phyloP scores from a whole-genome alignment of 257 asterid genomes.

The Parsonsia alboflavescens region DNA sequence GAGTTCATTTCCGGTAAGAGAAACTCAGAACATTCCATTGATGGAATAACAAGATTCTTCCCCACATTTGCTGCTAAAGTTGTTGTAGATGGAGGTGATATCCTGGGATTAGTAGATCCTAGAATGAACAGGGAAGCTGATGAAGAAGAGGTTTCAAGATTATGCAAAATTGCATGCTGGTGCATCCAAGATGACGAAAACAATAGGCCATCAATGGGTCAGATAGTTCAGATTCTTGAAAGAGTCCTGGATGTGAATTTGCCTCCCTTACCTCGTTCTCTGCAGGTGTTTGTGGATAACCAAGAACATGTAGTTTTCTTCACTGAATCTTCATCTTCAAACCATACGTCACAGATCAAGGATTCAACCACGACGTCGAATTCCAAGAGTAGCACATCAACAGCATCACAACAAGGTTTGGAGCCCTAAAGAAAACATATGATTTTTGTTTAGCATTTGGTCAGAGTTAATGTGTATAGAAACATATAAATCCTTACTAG shows the following conservation, averaged over 20 bases:
- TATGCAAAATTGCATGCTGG: slow-evolving; percentile 47
- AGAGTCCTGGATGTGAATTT: slow-evolving; percentile 39
- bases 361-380: slow-evolving; percentile 34
- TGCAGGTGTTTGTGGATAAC: slow-evolving; percentile 37
- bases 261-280: slow-evolving; percentile 47
- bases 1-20: slow-evolving; percentile 45
- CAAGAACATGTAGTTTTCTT: slow-evolving; percentile 56
- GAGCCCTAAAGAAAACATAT: not conserved
- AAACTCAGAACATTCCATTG: slow-evolving; percentile 29
- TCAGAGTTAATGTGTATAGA: not conserved
- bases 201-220: slow-evolving; percentile 44
- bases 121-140: slow-evolving; percentile 29
- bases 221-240: slow-evolving; percentile 44
- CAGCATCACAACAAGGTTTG: slow-evolving; percentile 8
- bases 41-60: slow-evolving; percentile 34
- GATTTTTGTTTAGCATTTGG: not conserved
- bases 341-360: slow-evolving; percentile 44
- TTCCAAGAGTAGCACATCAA: slow-evolving; percentile 24
- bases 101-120: slow-evolving; percentile 32
- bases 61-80: slow-evolving; percentile 35
- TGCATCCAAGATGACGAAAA: slow-evolving; percentile 46
- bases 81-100: slow-evolving; percentile 28
- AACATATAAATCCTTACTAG: not conserved
- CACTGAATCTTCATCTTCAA: slow-evolving; percentile 60
- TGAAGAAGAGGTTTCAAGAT: slow-evolving; percentile 30